Evolutionary conservation across 768 basidiomycete species (phyloP), one percentile per base, ranked within the genome.

Genomic region (Suillus luteus): DNA sequence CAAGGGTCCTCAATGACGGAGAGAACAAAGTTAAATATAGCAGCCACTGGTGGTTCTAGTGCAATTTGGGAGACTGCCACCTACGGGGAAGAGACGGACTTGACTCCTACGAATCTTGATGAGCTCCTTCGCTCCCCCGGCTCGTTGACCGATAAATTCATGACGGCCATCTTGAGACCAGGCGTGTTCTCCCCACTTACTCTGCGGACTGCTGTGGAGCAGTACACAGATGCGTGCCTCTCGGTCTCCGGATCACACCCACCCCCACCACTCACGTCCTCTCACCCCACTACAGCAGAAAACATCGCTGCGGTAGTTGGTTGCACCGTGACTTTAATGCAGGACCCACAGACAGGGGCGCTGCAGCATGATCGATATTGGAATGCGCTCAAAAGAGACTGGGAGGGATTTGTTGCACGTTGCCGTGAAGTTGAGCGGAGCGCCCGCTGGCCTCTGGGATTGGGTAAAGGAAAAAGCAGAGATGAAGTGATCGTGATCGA

Each of bases 321-420:
- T 1, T 92, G 91, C 70, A 90, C 91, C 0, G 90, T 98, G 58
- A 82, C 81, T 61, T 80, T 96, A 41, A 83, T 86, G 66, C 82
- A 83, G 48, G 90, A 92, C 70, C 82, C 88, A 0, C 86, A 90
- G 65, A 95, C 92, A 3, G 95, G 95, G 17, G 89, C 89, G 43
- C 81, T 86, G 54, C 87, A 90, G 66, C 82, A 93, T 71, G 85
- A 86, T 52, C 88, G 87, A 51, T 95, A 93, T 72, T 90, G 92
- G 87, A 90, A 85, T 68, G 87, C 90, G 0, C 76, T 97, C 69
- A 95, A 93, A 74, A 80, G 92, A 54, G 95, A 98, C 69, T 99
- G 96, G 96, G 92, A 98, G 71, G 95, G 96, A 3, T 96, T 98
- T 70, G 87, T 96, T 65, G 91, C 95, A 9, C 85, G 93, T 62